phyloP scores from a whole-genome alignment of 2,329 filamentous ascomycete genomes.

The Eutypella sp. region DNA sequence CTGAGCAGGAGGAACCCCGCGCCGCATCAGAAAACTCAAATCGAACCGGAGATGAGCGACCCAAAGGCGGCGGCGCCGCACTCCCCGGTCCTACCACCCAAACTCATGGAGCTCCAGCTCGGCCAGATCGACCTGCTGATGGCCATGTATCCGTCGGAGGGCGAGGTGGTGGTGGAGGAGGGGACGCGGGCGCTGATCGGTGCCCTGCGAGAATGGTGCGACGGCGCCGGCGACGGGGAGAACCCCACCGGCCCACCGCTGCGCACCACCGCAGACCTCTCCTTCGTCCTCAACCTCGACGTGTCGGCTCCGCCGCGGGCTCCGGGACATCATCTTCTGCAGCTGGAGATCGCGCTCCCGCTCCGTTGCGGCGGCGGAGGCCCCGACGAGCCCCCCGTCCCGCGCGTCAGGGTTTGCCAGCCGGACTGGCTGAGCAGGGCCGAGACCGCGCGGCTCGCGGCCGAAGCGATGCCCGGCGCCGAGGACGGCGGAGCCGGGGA shows the following conservation, averaged over 20 bases:
- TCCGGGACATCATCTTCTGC: constrained; percentile 12
- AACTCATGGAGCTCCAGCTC: constrained; percentile 41
- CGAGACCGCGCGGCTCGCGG: constrained; percentile 33
- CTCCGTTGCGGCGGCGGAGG: constrained; percentile 13
- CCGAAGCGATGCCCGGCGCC: constrained; percentile 31
- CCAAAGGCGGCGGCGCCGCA: not conserved
- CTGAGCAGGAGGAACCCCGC: too few species aligned
- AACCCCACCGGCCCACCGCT: not conserved
- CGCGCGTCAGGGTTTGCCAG: constrained; percentile 40
- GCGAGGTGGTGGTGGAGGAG: constrained; percentile 26
- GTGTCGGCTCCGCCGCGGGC: constrained; percentile 12
- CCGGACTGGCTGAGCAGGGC: constrained; percentile 49
- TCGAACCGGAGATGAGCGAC: not conserved
- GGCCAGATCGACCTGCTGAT: constrained; percentile 46
- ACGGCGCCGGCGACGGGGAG: not conserved
- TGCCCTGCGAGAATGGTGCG: constrained; percentile 7
- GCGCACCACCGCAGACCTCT: constrained; percentile 4
- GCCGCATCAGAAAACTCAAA: too few species aligned
- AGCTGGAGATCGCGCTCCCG: constrained; percentile 32
- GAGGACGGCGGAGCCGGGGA: constrained; percentile 35
- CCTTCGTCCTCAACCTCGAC: constrained; percentile 22
- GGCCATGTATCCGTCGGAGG: constrained; percentile 44
- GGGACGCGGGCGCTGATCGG: constrained; percentile 6
- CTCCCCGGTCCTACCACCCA: constrained; percentile 23
- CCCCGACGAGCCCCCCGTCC: constrained; percentile 33